Conservation (phyloP, 1,284 basidiomycete species). For the Sporisorium scitamineum region DNA sequence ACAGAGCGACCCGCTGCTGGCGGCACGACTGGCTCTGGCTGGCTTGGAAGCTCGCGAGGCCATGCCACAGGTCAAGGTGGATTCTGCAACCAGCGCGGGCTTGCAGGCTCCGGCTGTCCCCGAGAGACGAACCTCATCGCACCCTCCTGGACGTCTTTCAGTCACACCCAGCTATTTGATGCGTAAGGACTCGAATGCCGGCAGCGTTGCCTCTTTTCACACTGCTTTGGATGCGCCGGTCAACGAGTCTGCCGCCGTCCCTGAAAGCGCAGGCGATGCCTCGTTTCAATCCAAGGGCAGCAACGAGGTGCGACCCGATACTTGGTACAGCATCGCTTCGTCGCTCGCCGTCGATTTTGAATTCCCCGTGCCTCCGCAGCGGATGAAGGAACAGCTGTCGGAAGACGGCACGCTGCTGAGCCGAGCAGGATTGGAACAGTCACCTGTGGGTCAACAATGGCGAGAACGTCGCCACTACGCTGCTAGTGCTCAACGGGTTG, state of each 20-base stretch:
- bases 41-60: slow-evolving; percentile 35
- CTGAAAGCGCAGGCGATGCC: background rate
- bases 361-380: slow-evolving; percentile 46
- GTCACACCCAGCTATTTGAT: background rate
- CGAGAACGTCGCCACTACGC: slow-evolving; percentile 22
- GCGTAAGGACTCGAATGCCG: slow-evolving; percentile 22
- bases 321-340: slow-evolving; percentile 40
- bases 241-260: background rate
- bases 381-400: slow-evolving; percentile 43
- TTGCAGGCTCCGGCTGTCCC: slow-evolving; percentile 14
- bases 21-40: slow-evolving; percentile 47
- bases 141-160: background rate
- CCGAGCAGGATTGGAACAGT: slow-evolving; percentile 34
- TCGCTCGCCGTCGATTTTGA: slow-evolving; percentile 47
- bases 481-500: background rate
- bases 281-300: background rate
- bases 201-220: slow-evolving; percentile 32
- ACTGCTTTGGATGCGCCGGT: slow-evolving; percentile 23
- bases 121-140: slow-evolving; percentile 1
- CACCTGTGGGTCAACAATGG: slow-evolving; percentile 20
- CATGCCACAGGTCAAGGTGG: slow-evolving; percentile 4
- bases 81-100: background rate
- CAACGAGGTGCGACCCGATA: slow-evolving; percentile 22
- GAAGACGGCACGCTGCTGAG: slow-evolving; percentile 50
- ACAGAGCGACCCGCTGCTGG: slow-evolving; percentile 54